A percentile compares a stretch with the other conserved stretches of the same genome.
Evolutionary conservation across 805 yeast genomes (phyloP).

Genomic region (Groenewaldozyma tartarivorans): DNA sequence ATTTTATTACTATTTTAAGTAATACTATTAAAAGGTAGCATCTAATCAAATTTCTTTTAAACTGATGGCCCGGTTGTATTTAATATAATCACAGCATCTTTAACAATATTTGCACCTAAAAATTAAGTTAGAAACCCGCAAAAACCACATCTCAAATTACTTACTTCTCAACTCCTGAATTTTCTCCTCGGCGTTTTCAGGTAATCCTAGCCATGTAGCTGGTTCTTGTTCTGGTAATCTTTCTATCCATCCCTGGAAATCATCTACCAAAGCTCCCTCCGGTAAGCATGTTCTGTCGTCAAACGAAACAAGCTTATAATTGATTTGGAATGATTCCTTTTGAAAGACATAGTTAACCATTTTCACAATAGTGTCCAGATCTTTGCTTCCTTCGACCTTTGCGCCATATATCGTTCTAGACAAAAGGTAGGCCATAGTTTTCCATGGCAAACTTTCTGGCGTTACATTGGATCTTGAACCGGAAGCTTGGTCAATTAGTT

Average conservation of each 20-base stretch:
- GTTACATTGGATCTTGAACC: slow-evolving; percentile 30
- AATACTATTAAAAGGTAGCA: too few species aligned
- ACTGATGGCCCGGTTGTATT: too few species aligned
- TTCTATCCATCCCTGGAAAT: slow-evolving; percentile 40
- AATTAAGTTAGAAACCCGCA: not conserved
- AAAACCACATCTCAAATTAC: not conserved
- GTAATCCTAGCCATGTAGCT: slow-evolving; percentile 45
- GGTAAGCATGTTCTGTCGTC: slow-evolving; percentile 34
- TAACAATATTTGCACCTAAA: not conserved
- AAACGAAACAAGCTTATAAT: slow-evolving; percentile 23
- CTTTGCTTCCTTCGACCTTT: slow-evolving; percentile 22
- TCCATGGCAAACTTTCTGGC: slow-evolving; percentile 47
- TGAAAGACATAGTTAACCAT: slow-evolving; percentile 13
- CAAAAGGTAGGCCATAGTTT: slow-evolving; percentile 38
- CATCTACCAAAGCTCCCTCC: slow-evolving; percentile 32
- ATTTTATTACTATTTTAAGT: too few species aligned
- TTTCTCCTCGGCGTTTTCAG: slow-evolving; percentile 33
- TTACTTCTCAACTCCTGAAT: slow-evolving; percentile 19
- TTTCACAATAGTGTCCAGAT: slow-evolving; percentile 11
- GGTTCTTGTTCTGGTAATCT: slow-evolving; percentile 45
- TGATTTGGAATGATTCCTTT: slow-evolving; percentile 19
- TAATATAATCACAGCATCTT: too few species aligned
- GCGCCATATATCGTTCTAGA: slow-evolving; percentile 54
- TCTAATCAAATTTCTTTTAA: too few species aligned
- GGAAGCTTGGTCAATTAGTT: slow-evolving; percentile 28